Evolutionary conservation across 495 filamentous ascomycete species (phyloP), one percentile per base, ranked within the genome.

Genomic region (Geoglossum glabrum): DNA sequence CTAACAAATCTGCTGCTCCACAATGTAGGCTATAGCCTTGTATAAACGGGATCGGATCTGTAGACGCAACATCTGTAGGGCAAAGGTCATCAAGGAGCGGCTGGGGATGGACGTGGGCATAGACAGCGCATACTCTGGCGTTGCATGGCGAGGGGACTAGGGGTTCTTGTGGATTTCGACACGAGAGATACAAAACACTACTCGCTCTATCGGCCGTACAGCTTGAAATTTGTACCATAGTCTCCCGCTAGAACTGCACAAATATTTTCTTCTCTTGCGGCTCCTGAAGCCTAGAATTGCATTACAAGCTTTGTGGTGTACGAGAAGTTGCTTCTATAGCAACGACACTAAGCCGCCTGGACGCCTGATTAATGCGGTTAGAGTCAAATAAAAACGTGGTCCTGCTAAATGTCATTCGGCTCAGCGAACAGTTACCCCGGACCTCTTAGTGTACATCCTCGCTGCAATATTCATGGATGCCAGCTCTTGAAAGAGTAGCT

Each of bases 381-480:
- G 36, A 17, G 13, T 40, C 13, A 40, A 17, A 17, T 7, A 40
- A 9, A 7, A 2, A 40, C 36, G 2, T 7, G 8, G 8, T 17
- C 36, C 36, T 11, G 36, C 36, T 11, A 17, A 15, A 17, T 7
- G 8, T 15, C 17, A 17, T 45, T 45, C n/a, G 0, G 4, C 3
- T 45, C 40, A 45, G 40, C 40, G 40, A 21, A 21, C 40, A 21
- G 40, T 21, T 65, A 64, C 56, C 25, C 49, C 85, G 46, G 82
- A 86, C 55, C 85, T 69, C 62, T 85, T 85, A 58, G 89, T 96
- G 70, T 90, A 97, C 89, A 99, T 89, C 67, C 92, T 81, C 21
- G 90, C 79, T 19, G 92, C 89, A 67, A 99, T 96, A 72, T 96
- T 96, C 92, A 99, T 99, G 56, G 87, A 81, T 67, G 85, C 84